phyloP scores from a whole-genome alignment of 139 green algal species.

The Closterium sp. region DNA sequence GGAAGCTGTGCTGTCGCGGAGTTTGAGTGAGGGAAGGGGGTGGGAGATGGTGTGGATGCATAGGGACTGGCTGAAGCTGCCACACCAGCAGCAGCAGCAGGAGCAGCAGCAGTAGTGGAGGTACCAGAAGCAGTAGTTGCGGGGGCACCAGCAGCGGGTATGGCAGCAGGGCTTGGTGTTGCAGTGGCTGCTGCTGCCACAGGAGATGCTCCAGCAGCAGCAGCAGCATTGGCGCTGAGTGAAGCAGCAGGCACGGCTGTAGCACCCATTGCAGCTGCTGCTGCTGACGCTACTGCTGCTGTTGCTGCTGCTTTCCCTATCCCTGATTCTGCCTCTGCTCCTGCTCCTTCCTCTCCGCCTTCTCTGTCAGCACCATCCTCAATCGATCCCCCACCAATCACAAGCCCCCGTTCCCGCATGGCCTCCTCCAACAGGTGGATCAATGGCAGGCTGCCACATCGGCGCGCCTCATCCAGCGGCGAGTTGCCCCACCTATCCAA shows the following conservation, averaged over 20 bases:
- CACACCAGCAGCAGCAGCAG: neutral
- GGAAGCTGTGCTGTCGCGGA: neutral
- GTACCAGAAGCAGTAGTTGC: neutral
- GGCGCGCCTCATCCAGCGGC: conserved; percentile 10
- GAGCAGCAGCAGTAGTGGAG: neutral
- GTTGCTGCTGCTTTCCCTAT: neutral
- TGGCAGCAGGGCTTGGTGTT: neutral
- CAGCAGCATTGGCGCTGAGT: neutral
- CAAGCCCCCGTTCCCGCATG: neutral
- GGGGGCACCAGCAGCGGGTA: neutral
- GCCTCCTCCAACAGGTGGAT: conserved; percentile 18
- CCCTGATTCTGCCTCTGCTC: neutral
- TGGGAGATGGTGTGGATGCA: neutral
- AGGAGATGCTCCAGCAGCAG: neutral
- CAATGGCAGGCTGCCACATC: conserved; percentile 12
- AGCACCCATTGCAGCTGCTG: neutral
- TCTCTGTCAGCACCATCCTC: neutral
- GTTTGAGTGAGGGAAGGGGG: neutral
- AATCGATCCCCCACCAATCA: neutral
- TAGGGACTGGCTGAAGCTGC: neutral
- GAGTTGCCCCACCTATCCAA: conserved; percentile 49
- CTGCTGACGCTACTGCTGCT: neutral
- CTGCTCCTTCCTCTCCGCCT: neutral
- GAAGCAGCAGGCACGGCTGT: neutral
- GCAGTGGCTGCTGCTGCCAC: neutral